Evolutionary conservation across 176 grass and related monocot genomes (phyloP).

Genomic region (Aegilops bicornis): DNA sequence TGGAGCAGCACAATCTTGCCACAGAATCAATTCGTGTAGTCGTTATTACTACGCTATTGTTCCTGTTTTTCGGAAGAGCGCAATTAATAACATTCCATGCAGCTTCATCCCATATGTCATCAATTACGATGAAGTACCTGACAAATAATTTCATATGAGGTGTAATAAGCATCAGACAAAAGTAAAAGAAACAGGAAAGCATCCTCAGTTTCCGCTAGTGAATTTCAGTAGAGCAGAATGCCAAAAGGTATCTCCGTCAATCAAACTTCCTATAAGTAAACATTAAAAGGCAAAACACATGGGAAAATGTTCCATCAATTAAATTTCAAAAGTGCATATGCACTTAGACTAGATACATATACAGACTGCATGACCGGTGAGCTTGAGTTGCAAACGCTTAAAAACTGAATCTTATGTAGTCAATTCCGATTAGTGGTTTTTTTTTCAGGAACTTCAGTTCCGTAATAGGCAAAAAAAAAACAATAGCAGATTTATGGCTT

Average conservation of each 20-base stretch:
- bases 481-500: neutral
- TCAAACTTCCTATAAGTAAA: neutral
- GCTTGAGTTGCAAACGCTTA: neutral
- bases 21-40: neutral
- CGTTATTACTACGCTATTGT: neutral
- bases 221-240: neutral
- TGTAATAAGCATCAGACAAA: neutral
- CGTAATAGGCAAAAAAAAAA: neutral
- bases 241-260: neutral
- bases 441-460: neutral
- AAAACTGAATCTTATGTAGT: neutral
- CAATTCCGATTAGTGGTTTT: neutral
- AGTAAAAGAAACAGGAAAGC: neutral
- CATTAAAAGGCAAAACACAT: neutral
- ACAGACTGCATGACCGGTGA: neutral
- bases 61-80: neutral
- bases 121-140: neutral
- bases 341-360: neutral
- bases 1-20: neutral
- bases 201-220: neutral
- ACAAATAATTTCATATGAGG: neutral
- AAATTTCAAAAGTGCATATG: neutral
- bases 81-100: neutral
- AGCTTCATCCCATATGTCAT: no score
- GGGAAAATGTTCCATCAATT: neutral